Percentiles rank a stretch among this genome's conserved stretches.
phyloP scores from a whole-genome alignment of 2,329 filamentous ascomycete genomes.

The Apiospora hydei region DNA sequence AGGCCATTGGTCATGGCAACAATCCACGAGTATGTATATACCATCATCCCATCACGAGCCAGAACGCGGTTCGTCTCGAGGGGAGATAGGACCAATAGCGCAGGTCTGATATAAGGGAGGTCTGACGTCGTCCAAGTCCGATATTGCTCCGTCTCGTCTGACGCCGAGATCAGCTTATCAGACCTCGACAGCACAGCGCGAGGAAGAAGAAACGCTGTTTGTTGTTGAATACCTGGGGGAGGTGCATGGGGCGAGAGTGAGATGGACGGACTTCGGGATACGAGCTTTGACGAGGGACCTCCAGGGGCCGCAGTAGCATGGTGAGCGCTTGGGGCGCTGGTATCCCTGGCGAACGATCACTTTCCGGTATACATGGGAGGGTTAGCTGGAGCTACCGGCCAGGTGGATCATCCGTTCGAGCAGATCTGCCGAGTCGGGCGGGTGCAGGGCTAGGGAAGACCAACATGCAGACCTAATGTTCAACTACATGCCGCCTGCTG shows the following conservation, averaged over 20 bases:
- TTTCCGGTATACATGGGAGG: not conserved
- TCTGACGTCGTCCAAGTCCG: conserved; percentile 2
- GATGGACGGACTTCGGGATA: not conserved
- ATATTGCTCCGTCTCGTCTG: not conserved
- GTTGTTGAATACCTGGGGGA: not conserved
- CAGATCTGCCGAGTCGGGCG: not conserved
- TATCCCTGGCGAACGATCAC: not conserved
- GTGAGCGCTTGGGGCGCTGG: not conserved
- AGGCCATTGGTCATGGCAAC: not conserved
- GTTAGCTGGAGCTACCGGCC: conserved; percentile 12
- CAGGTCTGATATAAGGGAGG: conserved; percentile 6
- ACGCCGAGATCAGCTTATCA: conserved; percentile 15
- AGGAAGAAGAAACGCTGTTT: not conserved
- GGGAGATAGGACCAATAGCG: conserved; percentile 4
- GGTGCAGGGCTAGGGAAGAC: not conserved
- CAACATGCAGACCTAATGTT: not conserved
- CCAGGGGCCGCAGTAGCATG: not conserved
- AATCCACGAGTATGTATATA: not conserved
- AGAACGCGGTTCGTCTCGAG: not conserved
- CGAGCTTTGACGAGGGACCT: not conserved
- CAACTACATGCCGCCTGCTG: not conserved
- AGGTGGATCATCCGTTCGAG: not conserved
- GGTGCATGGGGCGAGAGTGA: not conserved
- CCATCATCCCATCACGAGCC: not conserved
- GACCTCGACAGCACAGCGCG: not conserved